Evolutionary conservation across 306 rosid genomes (phyloP).

Genomic region (Glycine latifolia): DNA sequence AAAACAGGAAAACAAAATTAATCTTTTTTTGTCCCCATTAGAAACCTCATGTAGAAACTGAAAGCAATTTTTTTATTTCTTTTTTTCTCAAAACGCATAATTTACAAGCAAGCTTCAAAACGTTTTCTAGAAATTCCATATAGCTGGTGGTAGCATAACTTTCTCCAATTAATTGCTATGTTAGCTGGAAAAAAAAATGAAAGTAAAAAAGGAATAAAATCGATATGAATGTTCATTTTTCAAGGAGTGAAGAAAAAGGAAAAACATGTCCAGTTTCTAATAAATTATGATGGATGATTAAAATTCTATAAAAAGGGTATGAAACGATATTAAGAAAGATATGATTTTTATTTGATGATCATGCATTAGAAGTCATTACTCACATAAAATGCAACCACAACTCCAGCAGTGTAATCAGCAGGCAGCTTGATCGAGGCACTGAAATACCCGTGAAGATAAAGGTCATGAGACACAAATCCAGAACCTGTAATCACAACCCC

Average conservation of each 20-base stretch:
- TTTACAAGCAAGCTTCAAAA: conserved; percentile 25
- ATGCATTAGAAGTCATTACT: conserved; percentile 46
- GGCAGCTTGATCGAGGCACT: conserved; percentile 96
- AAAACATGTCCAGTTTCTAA: background rate
- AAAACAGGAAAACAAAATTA: conserved; percentile 19
- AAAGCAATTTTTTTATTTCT: background rate
- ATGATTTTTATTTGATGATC: background rate
- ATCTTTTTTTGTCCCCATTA: background rate
- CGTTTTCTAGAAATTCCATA: background rate
- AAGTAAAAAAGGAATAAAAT: background rate
- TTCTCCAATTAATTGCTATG: background rate
- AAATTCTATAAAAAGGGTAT: background rate
- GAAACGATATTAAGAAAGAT: background rate
- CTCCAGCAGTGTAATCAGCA: conserved; percentile 94
- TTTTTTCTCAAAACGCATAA: background rate
- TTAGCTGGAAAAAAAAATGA: background rate
- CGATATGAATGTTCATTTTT: background rate
- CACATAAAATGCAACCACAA: conserved; percentile 96
- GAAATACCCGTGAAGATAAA: conserved; percentile 87
- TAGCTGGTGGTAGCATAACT: no score
- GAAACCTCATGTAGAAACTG: conserved; percentile 23
- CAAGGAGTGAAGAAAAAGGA: background rate
- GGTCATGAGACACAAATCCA: conserved; percentile 95
- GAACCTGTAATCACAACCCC: conserved; percentile 66
- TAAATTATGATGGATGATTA: background rate